Conservation (phyloP, 495 filamentous ascomycete genomes). For the Penicillium taxi region DNA sequence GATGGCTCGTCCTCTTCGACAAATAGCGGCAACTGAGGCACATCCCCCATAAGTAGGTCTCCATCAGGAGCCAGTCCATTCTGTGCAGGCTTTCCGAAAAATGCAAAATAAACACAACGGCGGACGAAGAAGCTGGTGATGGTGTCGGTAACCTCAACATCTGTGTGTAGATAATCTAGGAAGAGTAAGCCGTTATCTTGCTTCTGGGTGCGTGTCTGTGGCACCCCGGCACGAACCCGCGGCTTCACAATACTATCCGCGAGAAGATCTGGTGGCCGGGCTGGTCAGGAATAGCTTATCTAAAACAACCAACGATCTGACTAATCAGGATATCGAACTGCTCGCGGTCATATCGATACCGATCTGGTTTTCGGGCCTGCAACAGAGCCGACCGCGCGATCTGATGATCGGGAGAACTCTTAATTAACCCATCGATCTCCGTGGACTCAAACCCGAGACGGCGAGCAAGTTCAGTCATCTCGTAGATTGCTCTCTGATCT, state of each 20-base stretch:
- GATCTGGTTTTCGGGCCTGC: slow-evolving; percentile 22
- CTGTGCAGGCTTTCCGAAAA: too few relatives aligned
- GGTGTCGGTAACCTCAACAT: background rate
- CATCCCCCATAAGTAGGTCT: too few relatives aligned
- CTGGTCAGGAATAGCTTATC: slow-evolving; percentile 7
- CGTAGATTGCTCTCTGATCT: slow-evolving; percentile 19
- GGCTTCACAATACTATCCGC: slow-evolving; percentile 7
- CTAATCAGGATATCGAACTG: slow-evolving; percentile 17
- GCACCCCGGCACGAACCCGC: slow-evolving; percentile 5
- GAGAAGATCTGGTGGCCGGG: background rate
- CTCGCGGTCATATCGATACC: slow-evolving; percentile 19
- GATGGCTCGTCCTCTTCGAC: too few relatives aligned
- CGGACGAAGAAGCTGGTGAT: background rate
- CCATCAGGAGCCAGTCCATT: too few relatives aligned
- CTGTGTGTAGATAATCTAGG: slow-evolving; percentile 6
- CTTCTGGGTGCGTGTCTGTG: too few relatives aligned
- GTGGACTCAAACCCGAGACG: slow-evolving; percentile 25
- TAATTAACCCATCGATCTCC: slow-evolving; percentile 18
- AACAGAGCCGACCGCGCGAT: slow-evolving; percentile 24
- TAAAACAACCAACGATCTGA: slow-evolving; percentile 17
- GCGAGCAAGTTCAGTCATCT: slow-evolving; percentile 22
- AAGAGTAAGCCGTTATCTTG: slow-evolving; percentile 10
- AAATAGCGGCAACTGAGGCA: too few relatives aligned
- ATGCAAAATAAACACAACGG: slow-evolving; percentile 1
- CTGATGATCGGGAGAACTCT: slow-evolving; percentile 26